Evolutionary conservation across 1,139 yeast genomes (phyloP).

Genomic region (Pichia sp.): DNA sequence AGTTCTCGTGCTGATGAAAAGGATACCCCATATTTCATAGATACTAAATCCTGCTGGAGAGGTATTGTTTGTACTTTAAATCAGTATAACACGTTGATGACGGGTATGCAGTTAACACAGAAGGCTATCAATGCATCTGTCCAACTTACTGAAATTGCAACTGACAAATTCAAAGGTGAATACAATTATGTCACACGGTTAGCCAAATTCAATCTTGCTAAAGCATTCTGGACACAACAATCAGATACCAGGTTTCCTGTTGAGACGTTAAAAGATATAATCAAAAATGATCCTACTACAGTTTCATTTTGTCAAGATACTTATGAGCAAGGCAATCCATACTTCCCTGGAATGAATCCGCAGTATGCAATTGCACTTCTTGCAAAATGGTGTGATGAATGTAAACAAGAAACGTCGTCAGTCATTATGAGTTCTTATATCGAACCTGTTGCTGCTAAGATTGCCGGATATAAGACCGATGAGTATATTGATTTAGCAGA

Average conservation of each 20-base stretch:
- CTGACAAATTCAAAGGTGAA: conserved; percentile 20
- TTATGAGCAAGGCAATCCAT: neutral
- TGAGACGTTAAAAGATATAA: conserved; percentile 41
- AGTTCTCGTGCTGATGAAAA: conserved; percentile 16
- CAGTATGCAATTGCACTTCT: conserved; percentile 30
- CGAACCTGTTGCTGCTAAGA: conserved; percentile 34
- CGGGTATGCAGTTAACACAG: conserved; percentile 40
- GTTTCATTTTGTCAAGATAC: neutral
- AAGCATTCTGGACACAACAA: conserved; percentile 54
- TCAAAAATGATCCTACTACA: conserved; percentile 19
- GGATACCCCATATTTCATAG: neutral
- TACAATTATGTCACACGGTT: conserved; percentile 29
- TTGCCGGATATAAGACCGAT: conserved; percentile 15
- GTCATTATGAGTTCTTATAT: conserved; percentile 58
- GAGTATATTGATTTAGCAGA: conserved; percentile 10
- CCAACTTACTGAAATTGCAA: conserved; percentile 41
- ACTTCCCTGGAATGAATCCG: conserved; percentile 1
- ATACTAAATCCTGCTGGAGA: conserved; percentile 20
- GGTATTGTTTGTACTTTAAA: conserved; percentile 41
- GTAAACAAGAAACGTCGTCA: conserved; percentile 65
- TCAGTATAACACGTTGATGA: conserved; percentile 41
- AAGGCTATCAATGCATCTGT: conserved; percentile 51
- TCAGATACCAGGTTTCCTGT: conserved; percentile 56
- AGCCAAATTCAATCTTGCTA: conserved; percentile 50
- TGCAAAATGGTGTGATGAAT: conserved; percentile 69